These are phyloP conservation scores for Tetrahymena elliotti DNA, from an alignment of 73 alveolate genomes.

Conservation along the genomic window DNA sequence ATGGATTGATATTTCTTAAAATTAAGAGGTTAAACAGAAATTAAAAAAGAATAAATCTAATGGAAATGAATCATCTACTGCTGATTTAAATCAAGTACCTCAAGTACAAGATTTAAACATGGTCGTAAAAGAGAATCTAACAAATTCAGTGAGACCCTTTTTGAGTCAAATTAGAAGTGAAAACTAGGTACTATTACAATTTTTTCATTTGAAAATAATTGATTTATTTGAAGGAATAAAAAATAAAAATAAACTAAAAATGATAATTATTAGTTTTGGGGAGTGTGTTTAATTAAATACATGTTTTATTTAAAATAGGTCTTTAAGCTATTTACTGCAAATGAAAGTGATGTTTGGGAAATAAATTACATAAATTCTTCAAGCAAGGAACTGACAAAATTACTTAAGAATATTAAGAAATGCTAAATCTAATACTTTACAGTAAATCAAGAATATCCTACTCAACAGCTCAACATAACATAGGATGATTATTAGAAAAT, in stretches of 20 bases:
- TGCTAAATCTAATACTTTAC: neutral
- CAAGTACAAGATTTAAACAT: neutral
- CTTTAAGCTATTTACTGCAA: conserved; percentile 14
- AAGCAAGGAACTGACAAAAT: conserved; percentile 13
- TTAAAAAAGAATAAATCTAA: neutral
- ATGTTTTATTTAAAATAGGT: neutral
- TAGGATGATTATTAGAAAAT: neutral
- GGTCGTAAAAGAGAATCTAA: neutral
- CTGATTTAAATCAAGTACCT: neutral
- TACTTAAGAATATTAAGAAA: neutral
- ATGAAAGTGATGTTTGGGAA: conserved; percentile 45
- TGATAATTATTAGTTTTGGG: too few relatives aligned
- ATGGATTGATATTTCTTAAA: neutral
- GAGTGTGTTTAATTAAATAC: too few relatives aligned
- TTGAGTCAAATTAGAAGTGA: neutral
- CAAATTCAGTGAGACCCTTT: neutral
- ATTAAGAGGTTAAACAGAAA: neutral
- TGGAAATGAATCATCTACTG: neutral
- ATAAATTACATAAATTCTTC: conserved; percentile 17
- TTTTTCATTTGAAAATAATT: too few relatives aligned
- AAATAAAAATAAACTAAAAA: too few relatives aligned
- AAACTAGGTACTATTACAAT: neutral
- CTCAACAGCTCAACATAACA: neutral
- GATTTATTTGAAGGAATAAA: too few relatives aligned
- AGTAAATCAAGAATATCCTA: conserved; percentile 8